A percentile compares a stretch with the other conserved stretches of the same genome.
phyloP scores from a whole-genome alignment of 768 basidiomycete genomes.

The Leccinum truebloodii region DNA sequence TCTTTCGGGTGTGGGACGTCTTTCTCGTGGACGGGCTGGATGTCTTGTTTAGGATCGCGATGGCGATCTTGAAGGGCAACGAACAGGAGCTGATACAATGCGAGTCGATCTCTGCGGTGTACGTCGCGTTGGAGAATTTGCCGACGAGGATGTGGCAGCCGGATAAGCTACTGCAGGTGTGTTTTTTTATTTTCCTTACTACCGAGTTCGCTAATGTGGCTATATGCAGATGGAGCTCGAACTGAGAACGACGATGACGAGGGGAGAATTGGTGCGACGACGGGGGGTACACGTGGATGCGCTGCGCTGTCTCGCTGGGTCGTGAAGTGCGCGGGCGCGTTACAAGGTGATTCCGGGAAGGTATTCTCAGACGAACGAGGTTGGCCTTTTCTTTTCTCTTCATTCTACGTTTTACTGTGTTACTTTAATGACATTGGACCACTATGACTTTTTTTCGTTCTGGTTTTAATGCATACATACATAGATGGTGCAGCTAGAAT shows the following conservation, averaged over 20 bases:
- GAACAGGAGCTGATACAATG: constrained; percentile 83
- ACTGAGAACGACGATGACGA: constrained; percentile 50
- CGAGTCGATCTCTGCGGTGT: constrained; percentile 85
- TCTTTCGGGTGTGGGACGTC: constrained; percentile 96
- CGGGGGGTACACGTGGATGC: constrained; percentile 12
- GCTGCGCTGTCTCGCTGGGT: background rate
- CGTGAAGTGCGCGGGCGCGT: background rate
- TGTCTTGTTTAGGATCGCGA: constrained; percentile 86
- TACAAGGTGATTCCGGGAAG: no score
- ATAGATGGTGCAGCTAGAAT: no score
- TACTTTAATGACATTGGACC: no score
- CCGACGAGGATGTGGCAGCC: constrained; percentile 95
- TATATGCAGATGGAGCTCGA: constrained; percentile 53
- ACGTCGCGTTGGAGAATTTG: constrained; percentile 84
- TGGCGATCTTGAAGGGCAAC: constrained; percentile 82
- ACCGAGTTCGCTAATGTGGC: no score
- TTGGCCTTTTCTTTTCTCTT: no score
- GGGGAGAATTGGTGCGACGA: constrained; percentile 56
- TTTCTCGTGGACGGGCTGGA: constrained; percentile 93
- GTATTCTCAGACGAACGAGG: no score
- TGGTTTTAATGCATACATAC: no score
- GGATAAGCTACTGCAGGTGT: constrained; percentile 85
- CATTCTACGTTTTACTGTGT: no score
- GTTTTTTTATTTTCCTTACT: background rate
- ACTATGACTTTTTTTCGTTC: no score